A percentile compares a stretch with the other conserved stretches of the same genome.
Evolutionary conservation across 2,329 filamentous ascomycete genomes (phyloP).

Genomic region (Hirsutella minnesotensis): DNA sequence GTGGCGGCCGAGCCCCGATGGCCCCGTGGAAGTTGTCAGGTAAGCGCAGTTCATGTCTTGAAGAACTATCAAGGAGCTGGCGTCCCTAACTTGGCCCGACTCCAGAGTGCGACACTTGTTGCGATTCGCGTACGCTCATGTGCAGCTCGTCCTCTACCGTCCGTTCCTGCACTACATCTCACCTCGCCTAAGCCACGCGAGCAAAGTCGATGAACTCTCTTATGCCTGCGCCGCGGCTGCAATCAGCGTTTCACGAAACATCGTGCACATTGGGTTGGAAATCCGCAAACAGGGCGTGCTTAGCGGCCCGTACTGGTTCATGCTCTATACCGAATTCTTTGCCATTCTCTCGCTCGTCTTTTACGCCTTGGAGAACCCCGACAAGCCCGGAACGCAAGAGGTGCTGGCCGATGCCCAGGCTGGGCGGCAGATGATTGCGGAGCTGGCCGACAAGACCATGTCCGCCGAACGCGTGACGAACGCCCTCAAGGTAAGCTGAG

Average conservation of each 20-base stretch:
- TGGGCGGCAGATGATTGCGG: constrained; percentile 71
- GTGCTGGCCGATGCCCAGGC: constrained; percentile 76
- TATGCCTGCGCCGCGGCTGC: constrained; percentile 60
- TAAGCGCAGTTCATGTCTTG: constrained; percentile 28
- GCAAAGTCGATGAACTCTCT: constrained; percentile 59
- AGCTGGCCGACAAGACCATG: constrained; percentile 71
- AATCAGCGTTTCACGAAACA: constrained; percentile 55
- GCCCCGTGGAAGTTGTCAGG: constrained; percentile 63
- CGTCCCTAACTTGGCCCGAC: background rate
- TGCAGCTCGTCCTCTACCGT: constrained; percentile 72
- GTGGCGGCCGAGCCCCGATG: constrained; percentile 70
- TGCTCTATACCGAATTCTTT: constrained; percentile 75
- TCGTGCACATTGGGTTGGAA: constrained; percentile 68
- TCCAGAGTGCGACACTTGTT: constrained; percentile 58
- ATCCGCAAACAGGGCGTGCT: constrained; percentile 64
- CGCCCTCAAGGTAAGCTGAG: constrained; percentile 51
- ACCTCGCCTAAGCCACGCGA: constrained; percentile 42
- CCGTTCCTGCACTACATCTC: constrained; percentile 79
- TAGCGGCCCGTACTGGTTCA: constrained; percentile 80
- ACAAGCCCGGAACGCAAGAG: constrained; percentile 62
- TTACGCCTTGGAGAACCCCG: constrained; percentile 69
- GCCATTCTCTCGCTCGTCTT: constrained; percentile 69
- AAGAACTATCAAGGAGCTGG: background rate
- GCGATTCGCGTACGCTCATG: constrained; percentile 69
- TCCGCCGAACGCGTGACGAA: constrained; percentile 78